Conservation (phyloP, 2,329 filamentous ascomycete genomes). For the Pseudogymnoascus sp. region DNA sequence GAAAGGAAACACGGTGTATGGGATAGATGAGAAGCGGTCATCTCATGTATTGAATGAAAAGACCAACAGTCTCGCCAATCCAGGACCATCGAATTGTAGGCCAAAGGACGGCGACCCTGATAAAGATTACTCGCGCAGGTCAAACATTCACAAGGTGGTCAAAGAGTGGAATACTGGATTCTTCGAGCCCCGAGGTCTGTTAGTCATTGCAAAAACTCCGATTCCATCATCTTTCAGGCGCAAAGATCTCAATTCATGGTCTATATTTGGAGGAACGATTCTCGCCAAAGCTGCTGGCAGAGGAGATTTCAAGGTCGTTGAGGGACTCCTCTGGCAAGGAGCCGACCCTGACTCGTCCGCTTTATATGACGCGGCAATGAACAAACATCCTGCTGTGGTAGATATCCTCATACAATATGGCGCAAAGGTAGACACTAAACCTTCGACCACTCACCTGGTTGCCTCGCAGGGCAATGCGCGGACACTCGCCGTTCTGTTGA, state of each 20-base stretch:
- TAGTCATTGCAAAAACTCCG: conserved; percentile 5
- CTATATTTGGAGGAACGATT: conserved; percentile 12
- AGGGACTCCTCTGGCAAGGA: conserved; percentile 2
- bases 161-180: not conserved
- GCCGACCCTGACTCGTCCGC: conserved; percentile 13
- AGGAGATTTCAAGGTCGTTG: conserved; percentile 8
- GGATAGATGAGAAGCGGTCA: not conserved
- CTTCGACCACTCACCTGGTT: conserved; percentile 10
- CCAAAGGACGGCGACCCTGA: not conserved
- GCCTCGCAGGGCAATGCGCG: conserved; percentile 10
- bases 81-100: not conserved
- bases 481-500: not conserved
- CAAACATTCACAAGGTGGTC: not conserved
- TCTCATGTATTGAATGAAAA: not conserved
- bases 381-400: conserved; percentile 8
- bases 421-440: conserved; percentile 11
- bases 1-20: not conserved
- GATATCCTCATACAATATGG: conserved; percentile 14
- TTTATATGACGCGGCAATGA: conserved; percentile 9
- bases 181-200: not conserved
- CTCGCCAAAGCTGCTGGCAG: conserved; percentile 9
- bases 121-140: not conserved
- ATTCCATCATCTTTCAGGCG: not conserved
- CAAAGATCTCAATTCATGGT: conserved; percentile 12
- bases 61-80: not conserved